Percentiles rank a stretch among this genome's conserved stretches.
Conservation (phyloP, 176 grass and related monocot genomes). For the Avena eriantha region DNA sequence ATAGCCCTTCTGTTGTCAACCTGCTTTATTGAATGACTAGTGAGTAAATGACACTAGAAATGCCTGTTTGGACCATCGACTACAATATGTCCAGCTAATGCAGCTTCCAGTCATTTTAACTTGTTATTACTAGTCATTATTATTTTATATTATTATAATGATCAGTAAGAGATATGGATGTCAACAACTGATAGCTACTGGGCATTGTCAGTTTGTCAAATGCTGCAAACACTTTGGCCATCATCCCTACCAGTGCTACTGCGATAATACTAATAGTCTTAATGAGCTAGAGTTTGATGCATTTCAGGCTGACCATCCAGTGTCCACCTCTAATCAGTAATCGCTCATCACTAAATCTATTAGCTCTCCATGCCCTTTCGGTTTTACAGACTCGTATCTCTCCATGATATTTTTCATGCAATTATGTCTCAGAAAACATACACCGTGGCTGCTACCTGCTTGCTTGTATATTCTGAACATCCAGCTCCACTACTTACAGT, state of each 20-base stretch:
- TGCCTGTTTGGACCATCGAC: conserved; percentile 17
- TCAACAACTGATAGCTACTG: not conserved
- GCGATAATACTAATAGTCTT: not conserved
- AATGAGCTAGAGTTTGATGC: not conserved
- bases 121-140: not conserved
- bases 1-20: not conserved
- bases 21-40: conserved; percentile 13
- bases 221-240: not conserved
- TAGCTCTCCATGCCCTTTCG: too few relatives aligned
- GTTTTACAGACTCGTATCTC: not conserved
- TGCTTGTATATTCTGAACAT: not conserved
- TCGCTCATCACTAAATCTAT: too few relatives aligned
- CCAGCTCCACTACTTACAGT: conserved; percentile 1
- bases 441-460: not conserved
- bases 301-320: not conserved
- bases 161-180: not conserved
- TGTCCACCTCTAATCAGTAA: not conserved
- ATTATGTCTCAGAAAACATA: not conserved
- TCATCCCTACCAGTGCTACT: not conserved
- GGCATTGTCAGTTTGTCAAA: not conserved
- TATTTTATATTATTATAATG: not conserved
- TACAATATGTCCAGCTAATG: not conserved
- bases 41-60: not conserved
- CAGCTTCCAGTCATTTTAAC: not conserved
- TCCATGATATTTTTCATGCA: not conserved